Conservation (phyloP, 805 yeast species). For the Yarrowia sp. region DNA sequence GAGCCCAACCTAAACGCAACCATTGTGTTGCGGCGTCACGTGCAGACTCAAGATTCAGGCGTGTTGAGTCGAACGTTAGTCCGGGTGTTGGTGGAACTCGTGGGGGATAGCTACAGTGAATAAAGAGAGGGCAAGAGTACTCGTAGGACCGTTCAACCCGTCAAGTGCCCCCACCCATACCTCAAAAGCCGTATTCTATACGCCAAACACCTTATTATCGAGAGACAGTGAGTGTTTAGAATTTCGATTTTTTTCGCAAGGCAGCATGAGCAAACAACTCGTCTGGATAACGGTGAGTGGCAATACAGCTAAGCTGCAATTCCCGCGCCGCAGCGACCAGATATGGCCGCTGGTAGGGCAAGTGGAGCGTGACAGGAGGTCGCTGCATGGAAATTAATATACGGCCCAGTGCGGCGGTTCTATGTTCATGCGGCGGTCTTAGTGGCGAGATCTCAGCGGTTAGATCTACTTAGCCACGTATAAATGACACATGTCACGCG, state of each 20-base stretch:
- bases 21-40: conserved; percentile 37
- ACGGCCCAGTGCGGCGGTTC: too few species aligned
- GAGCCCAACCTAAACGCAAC: conserved; percentile 15
- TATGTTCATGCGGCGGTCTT: too few species aligned
- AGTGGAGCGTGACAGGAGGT: not conserved
- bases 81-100: too few species aligned
- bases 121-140: too few species aligned
- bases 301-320: not conserved
- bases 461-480: too few species aligned
- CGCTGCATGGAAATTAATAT: too few species aligned
- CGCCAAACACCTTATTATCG: conserved; percentile 5
- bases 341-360: not conserved
- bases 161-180: too few species aligned
- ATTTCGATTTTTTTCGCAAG: conserved; percentile 4
- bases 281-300: not conserved
- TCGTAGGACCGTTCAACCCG: too few species aligned
- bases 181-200: not conserved
- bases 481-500: too few species aligned
- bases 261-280: conserved; percentile 16
- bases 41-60: conserved; percentile 16
- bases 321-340: too few species aligned
- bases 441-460: not conserved
- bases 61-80: conserved; percentile 2
- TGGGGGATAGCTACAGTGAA: too few species aligned
- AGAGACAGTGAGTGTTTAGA: not conserved